phyloP scores from a whole-genome alignment of 2,329 filamentous ascomycete species.

The Arthroderma sp. region DNA sequence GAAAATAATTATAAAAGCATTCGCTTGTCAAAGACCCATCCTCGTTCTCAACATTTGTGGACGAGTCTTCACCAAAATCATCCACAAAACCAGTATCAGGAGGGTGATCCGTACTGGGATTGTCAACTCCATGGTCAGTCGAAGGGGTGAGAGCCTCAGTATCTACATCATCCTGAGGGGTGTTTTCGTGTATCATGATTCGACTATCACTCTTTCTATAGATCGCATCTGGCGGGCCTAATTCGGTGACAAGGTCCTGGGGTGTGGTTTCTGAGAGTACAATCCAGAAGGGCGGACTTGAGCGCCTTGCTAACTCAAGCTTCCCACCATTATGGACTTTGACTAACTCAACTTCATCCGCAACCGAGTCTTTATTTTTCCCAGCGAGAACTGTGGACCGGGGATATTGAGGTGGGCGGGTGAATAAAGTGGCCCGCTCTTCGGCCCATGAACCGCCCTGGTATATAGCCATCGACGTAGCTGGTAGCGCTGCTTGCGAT shows the following conservation, averaged over 20 bases:
- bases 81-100: slow-evolving; percentile 59
- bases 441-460: slow-evolving; percentile 83
- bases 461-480: slow-evolving; percentile 82
- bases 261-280: slow-evolving; percentile 74
- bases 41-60: slow-evolving; percentile 48
- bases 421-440: slow-evolving; percentile 63
- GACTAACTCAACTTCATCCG: slow-evolving; percentile 76
- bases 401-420: slow-evolving; percentile 57
- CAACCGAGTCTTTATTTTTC: slow-evolving; percentile 63
- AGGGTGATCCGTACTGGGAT: slow-evolving; percentile 44
- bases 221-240: slow-evolving; percentile 86
- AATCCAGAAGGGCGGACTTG: slow-evolving; percentile 55
- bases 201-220: slow-evolving; percentile 84
- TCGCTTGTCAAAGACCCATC: slow-evolving; percentile 33
- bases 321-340: slow-evolving; percentile 64
- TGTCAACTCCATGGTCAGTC: slow-evolving; percentile 44
- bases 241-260: slow-evolving; percentile 78
- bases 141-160: slow-evolving; percentile 11
- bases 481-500: slow-evolving; percentile 60
- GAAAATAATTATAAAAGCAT: slow-evolving; percentile 95
- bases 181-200: slow-evolving; percentile 64
- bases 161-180: slow-evolving; percentile 30
- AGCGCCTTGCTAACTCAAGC: slow-evolving; percentile 63
- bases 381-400: slow-evolving; percentile 55
- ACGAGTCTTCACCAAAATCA: slow-evolving; percentile 48